These are phyloP conservation scores for Arabidopsis suecica DNA, from an alignment of 345 rosid species.

Conservation along the genomic window DNA sequence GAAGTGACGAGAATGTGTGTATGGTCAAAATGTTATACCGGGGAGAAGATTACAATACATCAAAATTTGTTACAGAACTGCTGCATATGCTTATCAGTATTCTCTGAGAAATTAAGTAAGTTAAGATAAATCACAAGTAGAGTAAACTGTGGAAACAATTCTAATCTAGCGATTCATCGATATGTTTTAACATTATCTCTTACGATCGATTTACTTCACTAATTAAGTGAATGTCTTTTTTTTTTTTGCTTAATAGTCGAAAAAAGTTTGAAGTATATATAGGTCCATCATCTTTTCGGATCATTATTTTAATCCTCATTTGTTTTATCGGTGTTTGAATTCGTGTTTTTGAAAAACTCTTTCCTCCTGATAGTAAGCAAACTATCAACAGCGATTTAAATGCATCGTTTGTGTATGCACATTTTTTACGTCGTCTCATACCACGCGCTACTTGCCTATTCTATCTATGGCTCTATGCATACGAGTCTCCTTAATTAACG, in stretches of 20 bases:
- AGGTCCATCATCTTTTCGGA: too few relatives aligned
- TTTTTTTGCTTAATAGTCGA: too few relatives aligned
- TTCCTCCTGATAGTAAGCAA: too few relatives aligned
- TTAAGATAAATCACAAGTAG: not conserved
- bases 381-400: not conserved
- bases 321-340: too few relatives aligned
- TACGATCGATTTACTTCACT: not conserved
- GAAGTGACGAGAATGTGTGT: constrained; percentile 1
- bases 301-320: too few relatives aligned
- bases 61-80: not conserved
- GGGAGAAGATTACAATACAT: constrained; percentile 2
- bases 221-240: too few relatives aligned
- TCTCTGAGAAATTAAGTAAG: not conserved
- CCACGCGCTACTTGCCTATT: not conserved
- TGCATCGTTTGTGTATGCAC: not conserved
- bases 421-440: not conserved
- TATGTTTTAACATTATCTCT: not conserved
- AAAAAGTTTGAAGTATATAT: too few relatives aligned
- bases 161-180: not conserved
- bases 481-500: not conserved
- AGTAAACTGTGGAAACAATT: not conserved
- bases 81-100: not conserved
- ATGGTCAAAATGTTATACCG: constrained; percentile 19
- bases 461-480: not conserved
- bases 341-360: too few relatives aligned